Base-by-base conservation (phyloP, 2,329 filamentous ascomycete species). In the Cladophialophora bantiana region DNA sequence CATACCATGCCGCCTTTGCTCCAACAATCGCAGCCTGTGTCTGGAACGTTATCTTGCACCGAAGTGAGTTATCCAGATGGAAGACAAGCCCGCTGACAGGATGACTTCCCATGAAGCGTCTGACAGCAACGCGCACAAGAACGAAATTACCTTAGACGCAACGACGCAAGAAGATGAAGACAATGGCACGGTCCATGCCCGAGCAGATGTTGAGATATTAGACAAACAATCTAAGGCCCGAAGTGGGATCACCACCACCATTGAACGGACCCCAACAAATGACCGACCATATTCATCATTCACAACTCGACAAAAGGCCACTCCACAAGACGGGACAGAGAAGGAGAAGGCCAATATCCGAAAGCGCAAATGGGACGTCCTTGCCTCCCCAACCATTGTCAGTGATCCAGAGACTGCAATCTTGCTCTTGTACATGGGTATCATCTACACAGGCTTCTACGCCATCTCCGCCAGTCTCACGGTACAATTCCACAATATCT, bases 391-490 rank as follows among this genome's bases (percentile, higher is more conserved):
- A 3, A 75, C 81, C 18, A 83, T 86, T 15, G 76, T 82, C 54
- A 82, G 81, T 0, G 79, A 80, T 35, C 77, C 78, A 1, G 32
- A 74, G 76, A 48, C 77, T 77, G 75, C 86, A 35, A 85, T 87
- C 75, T 85, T 84, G 2, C 84, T 84, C 56, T 76, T 75, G 0
- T 70, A 1, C 70, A 84, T 7, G 83, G 83, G 2, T 81, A 80
- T 36, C 84, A 82, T 66, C 85, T 86, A 59, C 86, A 85, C 74
- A 79, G 83, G 58, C 66, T 2, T 65, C 77, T 10, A 71, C 78
- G 52, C 70, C 80, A 82, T 83, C 0, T 78, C 81, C 0, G 68
- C 84, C 4, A 76, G 78, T 53, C 34, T 59, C 18, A 56, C 42
- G 1, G 45, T 72, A 68, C 6, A 65, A 75, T 83, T 83, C 69